phyloP scores from a whole-genome alignment of 345 rosid species.

The Firmiana major region DNA sequence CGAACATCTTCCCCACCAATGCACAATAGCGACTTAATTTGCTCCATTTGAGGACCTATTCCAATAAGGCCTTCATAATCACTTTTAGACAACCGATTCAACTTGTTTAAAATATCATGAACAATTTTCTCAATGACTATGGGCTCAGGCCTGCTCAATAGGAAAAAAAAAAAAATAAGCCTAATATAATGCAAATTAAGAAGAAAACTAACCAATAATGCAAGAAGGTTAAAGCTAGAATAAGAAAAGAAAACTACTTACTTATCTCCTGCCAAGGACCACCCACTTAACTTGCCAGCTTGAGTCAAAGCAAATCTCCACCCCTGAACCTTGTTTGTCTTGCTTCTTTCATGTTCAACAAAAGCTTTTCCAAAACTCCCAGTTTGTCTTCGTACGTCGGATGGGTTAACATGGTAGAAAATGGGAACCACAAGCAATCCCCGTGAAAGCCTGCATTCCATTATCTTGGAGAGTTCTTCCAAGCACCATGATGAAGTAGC shows the following conservation, averaged over 20 bases:
- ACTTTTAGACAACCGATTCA: not conserved
- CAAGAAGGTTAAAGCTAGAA: not conserved
- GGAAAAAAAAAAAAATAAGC: no score
- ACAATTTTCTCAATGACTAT: not conserved
- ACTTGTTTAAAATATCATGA: not conserved
- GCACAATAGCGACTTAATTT: not conserved
- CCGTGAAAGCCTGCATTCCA: not conserved
- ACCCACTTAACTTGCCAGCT: not conserved
- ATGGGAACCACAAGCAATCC: not conserved
- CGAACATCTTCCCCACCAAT: not conserved
- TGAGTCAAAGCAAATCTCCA: not conserved
- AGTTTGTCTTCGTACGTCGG: not conserved
- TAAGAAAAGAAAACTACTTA: not conserved
- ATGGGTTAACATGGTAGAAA: not conserved
- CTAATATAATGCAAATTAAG: no score
- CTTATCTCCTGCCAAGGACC: not conserved
- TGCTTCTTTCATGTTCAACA: not conserved
- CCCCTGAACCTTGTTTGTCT: not conserved
- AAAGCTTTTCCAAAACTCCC: not conserved
- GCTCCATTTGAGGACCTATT: not conserved
- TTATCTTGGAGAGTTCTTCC: conserved; percentile 28
- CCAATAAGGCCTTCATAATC: not conserved
- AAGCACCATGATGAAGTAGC: conserved; percentile 29
- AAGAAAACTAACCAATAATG: no score
- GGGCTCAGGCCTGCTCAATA: not conserved